phyloP scores from a whole-genome alignment of 805 yeast genomes.

The Diddensiella caesifluorescens region DNA sequence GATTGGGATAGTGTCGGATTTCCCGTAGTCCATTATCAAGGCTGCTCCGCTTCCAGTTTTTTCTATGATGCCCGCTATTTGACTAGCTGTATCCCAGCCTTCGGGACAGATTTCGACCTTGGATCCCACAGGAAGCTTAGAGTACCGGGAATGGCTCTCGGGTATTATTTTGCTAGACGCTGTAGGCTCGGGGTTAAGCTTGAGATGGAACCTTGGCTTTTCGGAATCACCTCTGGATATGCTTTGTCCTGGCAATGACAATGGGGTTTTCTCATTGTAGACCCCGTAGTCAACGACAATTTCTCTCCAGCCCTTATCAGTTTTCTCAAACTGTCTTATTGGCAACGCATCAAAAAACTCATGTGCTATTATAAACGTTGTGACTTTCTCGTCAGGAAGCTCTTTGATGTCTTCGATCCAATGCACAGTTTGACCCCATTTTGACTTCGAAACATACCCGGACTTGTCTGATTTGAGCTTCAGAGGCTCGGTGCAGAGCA shows the following conservation, averaged over 20 bases:
- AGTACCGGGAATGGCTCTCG: constrained; percentile 44
- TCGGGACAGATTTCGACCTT: constrained; percentile 73
- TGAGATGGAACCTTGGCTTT: constrained; percentile 45
- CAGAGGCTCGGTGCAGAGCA: constrained; percentile 36
- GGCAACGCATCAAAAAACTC: constrained; percentile 88
- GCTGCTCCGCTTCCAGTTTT: constrained; percentile 51
- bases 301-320: constrained; percentile 74
- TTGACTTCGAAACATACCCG: constrained; percentile 37
- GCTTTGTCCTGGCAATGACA: constrained; percentile 27
- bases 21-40: constrained; percentile 74
- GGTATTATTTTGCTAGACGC: constrained; percentile 56
- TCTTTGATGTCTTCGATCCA: constrained; percentile 33
- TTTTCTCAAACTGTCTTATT: constrained; percentile 55
- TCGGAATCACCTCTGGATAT: constrained; percentile 9
- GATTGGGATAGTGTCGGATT: constrained; percentile 55
- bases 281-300: constrained; percentile 52
- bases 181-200: constrained; percentile 54
- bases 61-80: constrained; percentile 44
- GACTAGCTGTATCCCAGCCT: constrained; percentile 51
- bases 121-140: constrained; percentile 49
- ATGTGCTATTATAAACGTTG: constrained; percentile 72
- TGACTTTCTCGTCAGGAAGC: constrained; percentile 30
- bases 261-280: constrained; percentile 20
- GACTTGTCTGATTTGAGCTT: constrained; percentile 25
- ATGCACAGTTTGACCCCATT: constrained; percentile 46